A percentile compares a stretch with the other conserved stretches of the same genome.
These are phyloP conservation scores for Akanthomyces dipterigenus DNA, from an alignment of 2,329 filamentous ascomycete genomes.

Conservation along the genomic window DNA sequence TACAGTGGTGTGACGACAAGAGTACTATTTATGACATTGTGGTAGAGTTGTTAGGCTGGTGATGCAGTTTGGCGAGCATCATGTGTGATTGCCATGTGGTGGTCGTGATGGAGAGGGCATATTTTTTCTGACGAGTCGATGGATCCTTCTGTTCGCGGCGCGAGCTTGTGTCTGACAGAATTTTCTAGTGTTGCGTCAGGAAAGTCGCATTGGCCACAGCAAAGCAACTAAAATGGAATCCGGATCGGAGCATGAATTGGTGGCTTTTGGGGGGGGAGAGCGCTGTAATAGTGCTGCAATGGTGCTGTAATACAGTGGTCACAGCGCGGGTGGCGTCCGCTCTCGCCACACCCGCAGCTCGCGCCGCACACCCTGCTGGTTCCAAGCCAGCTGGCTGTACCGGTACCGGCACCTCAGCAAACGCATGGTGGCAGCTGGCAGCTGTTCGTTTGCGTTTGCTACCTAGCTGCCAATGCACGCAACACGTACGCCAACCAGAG, in stretches of 20 bases:
- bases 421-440: background rate
- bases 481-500: background rate
- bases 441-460: background rate
- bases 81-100: constrained; percentile 6
- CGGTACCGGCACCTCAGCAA: background rate
- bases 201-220: background rate
- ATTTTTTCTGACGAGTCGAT: background rate
- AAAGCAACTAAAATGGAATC: background rate
- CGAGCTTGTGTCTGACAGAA: background rate
- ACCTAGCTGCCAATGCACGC: background rate
- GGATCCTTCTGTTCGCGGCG: background rate
- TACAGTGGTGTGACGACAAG: background rate
- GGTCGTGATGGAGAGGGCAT: constrained; percentile 1
- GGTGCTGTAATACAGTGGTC: background rate
- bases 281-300: background rate
- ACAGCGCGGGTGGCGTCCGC: background rate
- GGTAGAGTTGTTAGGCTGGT: background rate
- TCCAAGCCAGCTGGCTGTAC: background rate
- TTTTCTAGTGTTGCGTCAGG: background rate
- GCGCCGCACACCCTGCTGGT: background rate
- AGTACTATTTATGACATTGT: background rate
- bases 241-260: background rate
- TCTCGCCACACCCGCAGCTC: background rate
- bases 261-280: background rate
- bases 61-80: constrained; percentile 1